Evolutionary conservation across 352 stramenopile genomes (phyloP).

Genomic region (Globisporangium parvum): DNA sequence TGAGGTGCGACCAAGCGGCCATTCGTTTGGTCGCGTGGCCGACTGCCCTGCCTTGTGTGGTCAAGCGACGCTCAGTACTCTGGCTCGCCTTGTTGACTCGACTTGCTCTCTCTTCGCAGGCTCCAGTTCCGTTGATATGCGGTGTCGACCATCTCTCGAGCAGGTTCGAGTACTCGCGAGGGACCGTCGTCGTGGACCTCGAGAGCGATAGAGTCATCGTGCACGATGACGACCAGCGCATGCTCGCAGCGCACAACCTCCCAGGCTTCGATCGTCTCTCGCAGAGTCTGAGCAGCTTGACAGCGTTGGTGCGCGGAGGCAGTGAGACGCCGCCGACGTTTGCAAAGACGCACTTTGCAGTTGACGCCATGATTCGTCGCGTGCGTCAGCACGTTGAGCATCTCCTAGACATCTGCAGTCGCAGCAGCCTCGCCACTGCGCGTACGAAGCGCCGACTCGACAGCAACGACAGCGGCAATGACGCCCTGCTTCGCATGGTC

Average conservation of each 20-base stretch:
- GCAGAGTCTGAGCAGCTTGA: conserved; percentile 29
- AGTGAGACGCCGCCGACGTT: neutral
- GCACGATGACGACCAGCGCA: conserved; percentile 26
- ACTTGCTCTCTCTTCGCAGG: conserved; percentile 13
- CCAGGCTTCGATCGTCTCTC: conserved; percentile 24
- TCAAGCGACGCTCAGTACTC: neutral
- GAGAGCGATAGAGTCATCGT: conserved; percentile 23
- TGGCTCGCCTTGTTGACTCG: neutral
- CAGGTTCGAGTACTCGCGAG: conserved; percentile 29
- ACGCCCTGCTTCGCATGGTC: conserved; percentile 22
- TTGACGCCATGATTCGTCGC: conserved; percentile 38
- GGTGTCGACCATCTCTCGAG: conserved; percentile 34
- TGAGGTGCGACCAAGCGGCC: conserved; percentile 23
- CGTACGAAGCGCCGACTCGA: neutral
- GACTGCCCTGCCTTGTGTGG: neutral
- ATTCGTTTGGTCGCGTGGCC: neutral
- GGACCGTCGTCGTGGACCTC: conserved; percentile 31
- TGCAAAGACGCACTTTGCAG: conserved; percentile 21
- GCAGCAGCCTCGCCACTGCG: neutral
- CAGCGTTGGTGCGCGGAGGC: conserved; percentile 13
- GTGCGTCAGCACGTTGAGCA: conserved; percentile 38
- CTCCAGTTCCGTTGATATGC: conserved; percentile 45
- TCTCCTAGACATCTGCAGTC: conserved; percentile 18
- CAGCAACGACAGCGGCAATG: conserved; percentile 1
- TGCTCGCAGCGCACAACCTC: conserved; percentile 16